phyloP scores from a whole-genome alignment of 1,284 basidiomycete genomes.

The Sporisorium reilianum region DNA sequence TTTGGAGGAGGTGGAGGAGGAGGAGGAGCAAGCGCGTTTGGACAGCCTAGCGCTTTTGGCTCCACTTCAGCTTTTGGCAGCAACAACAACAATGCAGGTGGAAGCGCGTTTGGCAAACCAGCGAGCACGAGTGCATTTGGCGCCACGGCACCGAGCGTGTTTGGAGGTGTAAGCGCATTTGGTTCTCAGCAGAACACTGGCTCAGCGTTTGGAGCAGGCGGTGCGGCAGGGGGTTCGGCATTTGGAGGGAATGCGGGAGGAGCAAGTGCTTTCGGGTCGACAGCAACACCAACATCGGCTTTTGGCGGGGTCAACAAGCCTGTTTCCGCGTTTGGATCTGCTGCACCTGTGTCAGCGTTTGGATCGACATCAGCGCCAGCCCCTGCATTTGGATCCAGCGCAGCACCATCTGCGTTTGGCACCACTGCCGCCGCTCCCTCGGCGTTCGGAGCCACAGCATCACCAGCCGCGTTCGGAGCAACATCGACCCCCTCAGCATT shows the following conservation, averaged over 20 bases:
- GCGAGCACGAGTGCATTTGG: conserved; percentile 31
- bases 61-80: conserved; percentile 39
- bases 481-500: conserved; percentile 16
- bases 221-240: conserved; percentile 9
- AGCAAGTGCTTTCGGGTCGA: conserved; percentile 25
- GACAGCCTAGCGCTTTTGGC: conserved; percentile 40
- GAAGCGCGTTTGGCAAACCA: conserved; percentile 22
- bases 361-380: conserved; percentile 13
- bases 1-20: conserved; percentile 26
- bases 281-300: conserved; percentile 18
- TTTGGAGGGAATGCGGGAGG: conserved; percentile 18
- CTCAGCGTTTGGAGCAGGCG: conserved; percentile 20
- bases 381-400: conserved; percentile 22
- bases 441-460: conserved; percentile 9
- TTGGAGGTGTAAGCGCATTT: conserved; percentile 22
- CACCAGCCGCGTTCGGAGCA: conserved; percentile 21
- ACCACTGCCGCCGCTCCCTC: conserved; percentile 9
- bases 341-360: conserved; percentile 26
- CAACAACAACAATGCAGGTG: conserved; percentile 8
- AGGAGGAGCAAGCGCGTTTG: conserved; percentile 27
- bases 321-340: conserved; percentile 21
- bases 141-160: conserved; percentile 14
- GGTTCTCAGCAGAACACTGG: conserved; percentile 12
- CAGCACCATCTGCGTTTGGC: conserved; percentile 16
- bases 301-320: conserved; percentile 19